Conservation (phyloP, 495 filamentous ascomycete genomes). For the Penicillium maclennaniae region DNA sequence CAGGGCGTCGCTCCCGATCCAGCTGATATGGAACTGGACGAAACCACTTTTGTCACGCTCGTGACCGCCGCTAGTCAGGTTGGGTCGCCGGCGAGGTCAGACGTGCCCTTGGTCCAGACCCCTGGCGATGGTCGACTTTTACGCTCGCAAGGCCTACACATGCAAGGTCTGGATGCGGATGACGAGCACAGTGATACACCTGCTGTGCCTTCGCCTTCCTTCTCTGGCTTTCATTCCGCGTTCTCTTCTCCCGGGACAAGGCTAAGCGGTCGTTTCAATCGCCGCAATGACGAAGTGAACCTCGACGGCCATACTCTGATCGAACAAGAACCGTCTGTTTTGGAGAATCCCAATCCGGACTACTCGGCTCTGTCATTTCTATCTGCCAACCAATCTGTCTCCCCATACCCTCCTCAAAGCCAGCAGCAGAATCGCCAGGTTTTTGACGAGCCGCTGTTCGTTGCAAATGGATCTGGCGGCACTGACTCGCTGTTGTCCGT, state of each 20-base stretch:
- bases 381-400: slow-evolving; percentile 20
- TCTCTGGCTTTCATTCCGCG: slow-evolving; percentile 26
- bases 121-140: slow-evolving; percentile 2
- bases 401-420: not conserved
- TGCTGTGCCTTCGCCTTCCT: slow-evolving; percentile 21
- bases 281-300: slow-evolving; percentile 7
- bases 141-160: slow-evolving; percentile 4
- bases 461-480: slow-evolving; percentile 7
- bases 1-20: not conserved
- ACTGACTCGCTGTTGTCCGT: slow-evolving; percentile 15
- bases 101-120: slow-evolving; percentile 9
- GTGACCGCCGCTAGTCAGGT: slow-evolving; percentile 12
- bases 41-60: slow-evolving; percentile 22
- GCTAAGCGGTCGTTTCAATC: slow-evolving; percentile 1
- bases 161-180: slow-evolving; percentile 8
- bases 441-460: slow-evolving; percentile 10
- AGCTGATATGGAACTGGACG: slow-evolving; percentile 24
- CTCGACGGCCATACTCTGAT: slow-evolving; percentile 26
- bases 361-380: slow-evolving; percentile 15
- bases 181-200: slow-evolving; percentile 14
- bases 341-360: slow-evolving; percentile 16
- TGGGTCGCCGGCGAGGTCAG: slow-evolving; percentile 11
- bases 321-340: not conserved
- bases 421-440: slow-evolving; percentile 19
- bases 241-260: slow-evolving; percentile 19